These are phyloP conservation scores for Ambrosia trifida DNA, from an alignment of 129 eudicot species.

Conservation along the genomic window DNA sequence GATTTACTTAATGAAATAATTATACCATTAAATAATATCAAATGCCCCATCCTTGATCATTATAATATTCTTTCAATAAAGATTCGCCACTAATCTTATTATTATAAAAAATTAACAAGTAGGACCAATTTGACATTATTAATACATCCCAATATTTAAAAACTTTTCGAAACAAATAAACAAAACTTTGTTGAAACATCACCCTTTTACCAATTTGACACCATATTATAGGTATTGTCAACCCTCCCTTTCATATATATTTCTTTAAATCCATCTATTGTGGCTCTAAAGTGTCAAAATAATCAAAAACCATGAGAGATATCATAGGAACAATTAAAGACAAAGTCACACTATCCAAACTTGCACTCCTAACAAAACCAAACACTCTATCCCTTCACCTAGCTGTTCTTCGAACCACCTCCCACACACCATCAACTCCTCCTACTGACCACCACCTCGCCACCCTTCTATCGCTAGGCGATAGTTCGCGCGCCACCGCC, in stretches of 20 bases:
- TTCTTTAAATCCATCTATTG: conserved; percentile 9
- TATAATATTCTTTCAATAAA: background rate
- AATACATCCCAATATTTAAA: background rate
- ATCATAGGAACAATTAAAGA: conserved; percentile 72
- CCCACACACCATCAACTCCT: conserved; percentile 64
- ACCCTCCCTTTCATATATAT: background rate
- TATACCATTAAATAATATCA: too few relatives aligned
- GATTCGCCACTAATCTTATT: background rate
- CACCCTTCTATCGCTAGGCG: conserved; percentile 68
- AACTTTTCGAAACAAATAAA: background rate
- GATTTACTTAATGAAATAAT: too few relatives aligned
- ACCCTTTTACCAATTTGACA: background rate
- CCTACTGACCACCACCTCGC: conserved; percentile 63
- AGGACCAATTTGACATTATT: background rate
- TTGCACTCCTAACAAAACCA: conserved; percentile 58
- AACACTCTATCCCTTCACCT: conserved; percentile 54
- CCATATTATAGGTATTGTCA: conserved; percentile 14
- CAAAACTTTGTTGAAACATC: too few relatives aligned
- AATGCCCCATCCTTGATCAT: too few relatives aligned
- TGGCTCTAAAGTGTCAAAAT: conserved; percentile 24
- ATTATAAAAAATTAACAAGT: background rate
- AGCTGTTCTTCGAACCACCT: conserved; percentile 82
- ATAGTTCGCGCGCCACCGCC: conserved; percentile 87
- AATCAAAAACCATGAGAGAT: conserved; percentile 45
- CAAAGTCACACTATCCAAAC: conserved; percentile 67